Percentiles rank a stretch among this genome's conserved stretches.
Evolutionary conservation across 2,329 filamentous ascomycete genomes (phyloP).

Genomic region (Monosporascus sp.): DNA sequence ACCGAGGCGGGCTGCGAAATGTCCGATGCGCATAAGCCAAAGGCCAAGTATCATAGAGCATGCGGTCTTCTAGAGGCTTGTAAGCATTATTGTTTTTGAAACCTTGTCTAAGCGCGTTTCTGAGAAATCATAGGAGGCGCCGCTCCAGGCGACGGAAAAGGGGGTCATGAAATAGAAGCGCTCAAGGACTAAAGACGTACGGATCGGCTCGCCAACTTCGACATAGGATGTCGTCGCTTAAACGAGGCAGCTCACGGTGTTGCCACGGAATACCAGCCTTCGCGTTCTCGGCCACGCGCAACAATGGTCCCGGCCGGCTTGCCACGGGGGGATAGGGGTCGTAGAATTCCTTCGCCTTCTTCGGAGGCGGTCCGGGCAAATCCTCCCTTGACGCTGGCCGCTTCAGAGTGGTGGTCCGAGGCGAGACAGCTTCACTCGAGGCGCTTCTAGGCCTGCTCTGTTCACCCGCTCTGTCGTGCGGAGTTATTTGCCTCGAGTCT

Average conservation of each 20-base stretch:
- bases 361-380: slow-evolving; percentile 32
- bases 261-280: slow-evolving; percentile 20
- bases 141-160: no score
- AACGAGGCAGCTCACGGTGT: slow-evolving; percentile 38
- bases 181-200: slow-evolving; percentile 29
- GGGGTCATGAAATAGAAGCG: no score
- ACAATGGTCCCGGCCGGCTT: slow-evolving; percentile 22
- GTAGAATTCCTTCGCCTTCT: slow-evolving; percentile 44
- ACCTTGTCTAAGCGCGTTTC: no score
- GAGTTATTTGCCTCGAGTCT: slow-evolving; percentile 31
- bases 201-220: slow-evolving; percentile 46
- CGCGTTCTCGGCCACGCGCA: not conserved
- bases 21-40: no score
- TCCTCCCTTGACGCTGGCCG: slow-evolving; percentile 22
- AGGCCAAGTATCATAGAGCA: no score
- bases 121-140: no score
- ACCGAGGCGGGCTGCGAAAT: no score
- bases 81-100: no score
- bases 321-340: slow-evolving; percentile 36
- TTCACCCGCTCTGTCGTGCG: slow-evolving; percentile 29
- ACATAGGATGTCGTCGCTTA: slow-evolving; percentile 43
- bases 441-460: slow-evolving; percentile 34
- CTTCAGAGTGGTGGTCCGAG: slow-evolving; percentile 30
- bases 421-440: slow-evolving; percentile 44
- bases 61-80: no score